A percentile compares a stretch with the other conserved stretches of the same genome.
phyloP scores from a whole-genome alignment of 2,329 filamentous ascomycete genomes.

The Cladophialophora immunda region DNA sequence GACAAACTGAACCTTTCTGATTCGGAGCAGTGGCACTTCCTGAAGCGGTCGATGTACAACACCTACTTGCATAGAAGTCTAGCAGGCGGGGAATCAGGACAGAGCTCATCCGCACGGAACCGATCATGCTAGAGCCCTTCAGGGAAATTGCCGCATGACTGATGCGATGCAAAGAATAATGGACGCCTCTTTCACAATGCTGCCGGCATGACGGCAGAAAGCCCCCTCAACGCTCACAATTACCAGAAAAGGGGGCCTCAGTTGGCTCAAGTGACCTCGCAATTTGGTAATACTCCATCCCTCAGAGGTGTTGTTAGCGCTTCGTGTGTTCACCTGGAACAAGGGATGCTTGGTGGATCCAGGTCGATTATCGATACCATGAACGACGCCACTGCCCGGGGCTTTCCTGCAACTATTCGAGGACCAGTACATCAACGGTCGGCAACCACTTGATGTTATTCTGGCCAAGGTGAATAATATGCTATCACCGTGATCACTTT shows the following conservation, averaged over 20 bases:
- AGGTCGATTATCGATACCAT: background rate
- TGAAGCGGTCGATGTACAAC: background rate
- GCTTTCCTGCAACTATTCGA: background rate
- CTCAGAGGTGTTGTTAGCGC: background rate
- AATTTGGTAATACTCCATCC: background rate
- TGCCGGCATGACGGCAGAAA: background rate
- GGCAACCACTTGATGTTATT: background rate
- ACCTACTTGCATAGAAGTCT: background rate
- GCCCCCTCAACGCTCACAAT: background rate
- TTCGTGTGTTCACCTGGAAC: background rate
- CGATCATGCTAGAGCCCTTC: background rate
- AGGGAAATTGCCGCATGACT: background rate
- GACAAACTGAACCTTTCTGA: background rate
- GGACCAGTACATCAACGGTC: background rate
- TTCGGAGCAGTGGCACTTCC: background rate
- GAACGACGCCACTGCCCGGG: background rate
- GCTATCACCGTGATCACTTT: conserved; percentile 5
- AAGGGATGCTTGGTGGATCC: background rate
- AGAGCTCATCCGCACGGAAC: background rate
- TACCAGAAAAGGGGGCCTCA: background rate
- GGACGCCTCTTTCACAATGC: background rate
- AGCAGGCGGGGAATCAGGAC: background rate
- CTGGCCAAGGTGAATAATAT: conserved; percentile 4
- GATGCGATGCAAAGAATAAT: background rate
- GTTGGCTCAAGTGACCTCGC: background rate